Percentiles rank a stretch among this genome's conserved stretches.
phyloP scores from a whole-genome alignment of 768 basidiomycete species.

The Inosperma sp. region DNA sequence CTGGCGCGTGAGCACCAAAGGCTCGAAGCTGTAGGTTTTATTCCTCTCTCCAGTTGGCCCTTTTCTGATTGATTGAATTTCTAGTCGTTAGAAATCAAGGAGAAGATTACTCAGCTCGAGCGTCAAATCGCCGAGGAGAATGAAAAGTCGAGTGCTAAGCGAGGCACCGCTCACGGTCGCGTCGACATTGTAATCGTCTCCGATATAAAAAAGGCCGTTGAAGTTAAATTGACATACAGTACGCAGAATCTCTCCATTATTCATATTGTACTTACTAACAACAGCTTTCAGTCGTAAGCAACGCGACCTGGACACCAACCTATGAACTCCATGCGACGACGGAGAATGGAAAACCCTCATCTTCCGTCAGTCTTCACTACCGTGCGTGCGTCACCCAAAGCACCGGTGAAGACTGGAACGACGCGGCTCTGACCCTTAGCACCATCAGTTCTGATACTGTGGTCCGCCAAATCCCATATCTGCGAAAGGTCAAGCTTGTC shows the following conservation, averaged over 20 bases:
- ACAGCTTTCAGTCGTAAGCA: slow-evolving; percentile 41
- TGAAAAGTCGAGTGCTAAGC: slow-evolving; percentile 30
- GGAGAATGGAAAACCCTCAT: slow-evolving; percentile 39
- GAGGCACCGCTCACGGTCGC: slow-evolving; percentile 30
- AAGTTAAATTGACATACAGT: slow-evolving; percentile 54
- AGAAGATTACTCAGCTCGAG: slow-evolving; percentile 37
- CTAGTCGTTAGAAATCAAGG: slow-evolving; percentile 33
- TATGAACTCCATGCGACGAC: slow-evolving; percentile 58
- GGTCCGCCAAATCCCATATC: slow-evolving; percentile 31
- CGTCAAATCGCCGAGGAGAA: slow-evolving; percentile 36
- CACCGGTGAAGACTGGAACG: slow-evolving; percentile 60
- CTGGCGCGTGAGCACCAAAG: slow-evolving; percentile 35
- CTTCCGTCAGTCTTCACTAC: slow-evolving; percentile 48
- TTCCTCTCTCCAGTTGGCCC: neutral
- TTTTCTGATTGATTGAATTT: neutral
- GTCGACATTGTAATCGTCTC: slow-evolving; percentile 42
- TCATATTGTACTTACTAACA: neutral
- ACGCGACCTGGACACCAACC: slow-evolving; percentile 48
- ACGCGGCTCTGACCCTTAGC: slow-evolving; percentile 47
- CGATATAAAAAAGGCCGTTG: slow-evolving; percentile 32
- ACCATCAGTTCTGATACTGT: slow-evolving; percentile 39
- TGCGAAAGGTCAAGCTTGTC: no score
- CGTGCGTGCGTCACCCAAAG: slow-evolving; percentile 48
- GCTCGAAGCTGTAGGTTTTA: slow-evolving; percentile 26
- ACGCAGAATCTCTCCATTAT: slow-evolving; percentile 14